Evolutionary conservation across 73 alveolate species (phyloP), one percentile per base, ranked within the genome.

Genomic region (Stentor roeselii): DNA sequence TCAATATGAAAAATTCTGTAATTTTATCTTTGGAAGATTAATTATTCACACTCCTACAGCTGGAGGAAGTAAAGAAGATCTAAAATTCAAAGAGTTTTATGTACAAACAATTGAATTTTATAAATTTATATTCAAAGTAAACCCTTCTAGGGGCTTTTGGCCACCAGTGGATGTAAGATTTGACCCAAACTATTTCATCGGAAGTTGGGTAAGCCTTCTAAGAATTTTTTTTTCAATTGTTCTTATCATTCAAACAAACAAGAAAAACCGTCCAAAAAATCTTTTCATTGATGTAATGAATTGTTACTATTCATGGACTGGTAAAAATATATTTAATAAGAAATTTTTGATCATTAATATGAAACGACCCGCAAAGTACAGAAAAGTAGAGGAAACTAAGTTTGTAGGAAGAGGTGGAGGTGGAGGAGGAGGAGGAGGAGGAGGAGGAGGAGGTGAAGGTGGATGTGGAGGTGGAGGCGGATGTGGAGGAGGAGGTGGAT

Each of bases 381-480:
- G 67, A 21, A 21, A 21, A 50, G 6, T 21, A 50, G 67, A 21
- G 21, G 6, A 21, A 11, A 21, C 30, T 11, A 21, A 21, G 21
- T 50, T 21, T 11, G 67, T 6, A 50, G 67, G 67, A 50, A 21
- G 67, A 50, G 21, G 67, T 50, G 67, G 67, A 11, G 6, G 67
- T 50, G 67, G 67, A 50, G 67, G 67, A 50, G 67, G 67, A 11
- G 67, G 67, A 50, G 67, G 67, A 50, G 67, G 67, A 50, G 67
- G 67, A 50, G 21, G 67, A 11, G 67, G 67, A 50, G 6, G 67
- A 11, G 67, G 67, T 11, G 67, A 21, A 50, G 67, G 67, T 11
- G 21, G 67, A 11, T 6, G 67, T 50, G 6, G 67, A 11, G 67
- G 67, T 11, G 67, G 67, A 50, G 67, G 67, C 21, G 67, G 67